Base-by-base conservation (phyloP, 1,284 basidiomycete species). In the Spongiforma sp. region DNA sequence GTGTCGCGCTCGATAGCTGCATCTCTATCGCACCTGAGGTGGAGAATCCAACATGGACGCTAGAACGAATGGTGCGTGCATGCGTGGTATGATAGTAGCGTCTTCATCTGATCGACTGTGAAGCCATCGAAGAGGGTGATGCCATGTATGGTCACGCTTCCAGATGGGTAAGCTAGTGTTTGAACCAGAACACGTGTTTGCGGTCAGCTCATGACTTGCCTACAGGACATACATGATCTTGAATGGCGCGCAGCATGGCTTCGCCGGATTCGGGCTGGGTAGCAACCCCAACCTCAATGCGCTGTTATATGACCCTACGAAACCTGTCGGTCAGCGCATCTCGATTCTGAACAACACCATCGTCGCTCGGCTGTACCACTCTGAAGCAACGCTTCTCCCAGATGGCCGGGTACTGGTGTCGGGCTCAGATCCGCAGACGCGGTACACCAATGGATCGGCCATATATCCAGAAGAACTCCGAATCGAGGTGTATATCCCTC, bases 281-380 rank as follows among this genome's bases (percentile, higher is more conserved):
- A 82, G 68, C 10, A 81, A 88, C 66, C 90, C 91, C 33, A 92
- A 92, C 71, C 71, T 87, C 9, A 78, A 75, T 12, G 90, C 91
- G 0, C 64, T 92, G 30, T 80, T 93, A 4, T 93, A 93, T 68
- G 89, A 92, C 70, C 91, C 91, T 0, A 74, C 82, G 0, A 77
- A 83, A 61, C 83, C 91, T 2, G 66, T 86, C 36, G 80, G 82
- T n/a, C 83, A 86, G 59, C 86, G 93, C 65, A 81, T 89, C 68
- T 87, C 91, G 65, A 84, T 91, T 78, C 81, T 89, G 67, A 79
- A 83, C 74, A 83, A 75, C n/a, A 93, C 91, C 19, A 90, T 87
- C 62, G 89, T 94, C 46, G 87, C 93, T 15, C 88, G 94, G 26
- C 72, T 96, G 72, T 96, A 96, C 71, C 94, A 96, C 73, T 91